phyloP scores from a whole-genome alignment of 2,329 filamentous ascomycete genomes.

The Neurospora crassa region DNA sequence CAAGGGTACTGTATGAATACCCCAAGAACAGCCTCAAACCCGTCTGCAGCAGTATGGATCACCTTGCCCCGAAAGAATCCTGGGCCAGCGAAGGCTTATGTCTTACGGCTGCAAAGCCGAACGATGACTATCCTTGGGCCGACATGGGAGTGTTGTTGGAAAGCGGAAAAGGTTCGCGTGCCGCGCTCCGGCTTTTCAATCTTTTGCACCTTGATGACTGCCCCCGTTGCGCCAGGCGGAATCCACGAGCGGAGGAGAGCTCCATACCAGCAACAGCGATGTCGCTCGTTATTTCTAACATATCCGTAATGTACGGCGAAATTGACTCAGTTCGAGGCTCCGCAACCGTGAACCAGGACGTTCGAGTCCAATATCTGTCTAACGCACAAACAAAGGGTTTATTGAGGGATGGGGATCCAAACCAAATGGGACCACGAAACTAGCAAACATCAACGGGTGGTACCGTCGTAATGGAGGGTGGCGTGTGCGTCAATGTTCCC shows the following conservation, averaged over 20 bases:
- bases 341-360: conserved; percentile 11
- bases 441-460: conserved; percentile 8
- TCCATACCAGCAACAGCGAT: not conserved
- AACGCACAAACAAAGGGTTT: conserved; percentile 1
- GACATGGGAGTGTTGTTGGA: not conserved
- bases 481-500: not conserved
- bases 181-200: not conserved
- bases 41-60: not conserved
- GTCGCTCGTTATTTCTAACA: not conserved
- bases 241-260: not conserved
- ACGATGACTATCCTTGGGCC: not conserved
- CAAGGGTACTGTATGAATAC: not conserved
- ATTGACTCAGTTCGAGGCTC: conserved; percentile 10
- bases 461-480: not conserved
- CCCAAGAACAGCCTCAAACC: not conserved
- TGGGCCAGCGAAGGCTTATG: not conserved
- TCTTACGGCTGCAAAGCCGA: not conserved
- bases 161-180: not conserved
- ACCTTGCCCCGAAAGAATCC: not conserved
- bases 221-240: not conserved
- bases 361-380: conserved; percentile 5
- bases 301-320: not conserved
- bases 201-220: not conserved
- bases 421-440: conserved; percentile 10
- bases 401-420: not conserved